Percentiles rank a stretch among this genome's conserved stretches.
These are phyloP conservation scores for Flammula alnicola DNA, from an alignment of 1,284 basidiomycete genomes.

Conservation along the genomic window DNA sequence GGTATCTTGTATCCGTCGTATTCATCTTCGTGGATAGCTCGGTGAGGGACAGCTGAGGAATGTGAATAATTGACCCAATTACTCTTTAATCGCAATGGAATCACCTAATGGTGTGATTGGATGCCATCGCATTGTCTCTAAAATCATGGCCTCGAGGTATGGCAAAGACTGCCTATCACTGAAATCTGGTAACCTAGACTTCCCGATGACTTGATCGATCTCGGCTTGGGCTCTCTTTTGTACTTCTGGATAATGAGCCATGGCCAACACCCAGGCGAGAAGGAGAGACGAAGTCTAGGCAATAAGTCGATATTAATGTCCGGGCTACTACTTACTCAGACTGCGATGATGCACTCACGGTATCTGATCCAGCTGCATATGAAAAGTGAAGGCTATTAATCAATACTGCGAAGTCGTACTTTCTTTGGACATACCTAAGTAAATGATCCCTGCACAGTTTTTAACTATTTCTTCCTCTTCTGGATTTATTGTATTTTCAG, in stretches of 20 bases:
- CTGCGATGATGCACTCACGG: no score
- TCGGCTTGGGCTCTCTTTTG: conserved; percentile 41
- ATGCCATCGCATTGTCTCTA: conserved; percentile 34
- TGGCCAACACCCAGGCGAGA: conserved; percentile 42
- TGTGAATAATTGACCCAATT: not conserved
- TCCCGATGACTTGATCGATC: conserved; percentile 33
- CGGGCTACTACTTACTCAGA: no score
- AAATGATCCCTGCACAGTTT: conserved; percentile 27
- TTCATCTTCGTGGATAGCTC: conserved; percentile 33
- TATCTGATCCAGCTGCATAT: conserved; percentile 33
- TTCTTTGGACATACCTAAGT: conserved; percentile 22
- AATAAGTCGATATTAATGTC: not conserved
- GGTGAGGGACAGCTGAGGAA: conserved; percentile 32
- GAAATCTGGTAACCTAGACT: conserved; percentile 44
- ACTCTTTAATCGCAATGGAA: not conserved
- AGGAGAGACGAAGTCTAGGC: conserved; percentile 34
- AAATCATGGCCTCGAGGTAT: conserved; percentile 35
- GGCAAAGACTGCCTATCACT: conserved; percentile 37
- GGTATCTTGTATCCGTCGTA: conserved; percentile 41
- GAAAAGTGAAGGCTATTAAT: not conserved
- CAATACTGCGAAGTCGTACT: not conserved
- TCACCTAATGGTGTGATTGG: conserved; percentile 22
- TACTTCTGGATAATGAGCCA: conserved; percentile 41
- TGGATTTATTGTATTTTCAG: conserved; percentile 7
- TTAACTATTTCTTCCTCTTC: conserved; percentile 25